These are phyloP conservation scores for Vitis cinerea DNA, from an alignment of 164 flowering plant species.

Conservation along the genomic window DNA sequence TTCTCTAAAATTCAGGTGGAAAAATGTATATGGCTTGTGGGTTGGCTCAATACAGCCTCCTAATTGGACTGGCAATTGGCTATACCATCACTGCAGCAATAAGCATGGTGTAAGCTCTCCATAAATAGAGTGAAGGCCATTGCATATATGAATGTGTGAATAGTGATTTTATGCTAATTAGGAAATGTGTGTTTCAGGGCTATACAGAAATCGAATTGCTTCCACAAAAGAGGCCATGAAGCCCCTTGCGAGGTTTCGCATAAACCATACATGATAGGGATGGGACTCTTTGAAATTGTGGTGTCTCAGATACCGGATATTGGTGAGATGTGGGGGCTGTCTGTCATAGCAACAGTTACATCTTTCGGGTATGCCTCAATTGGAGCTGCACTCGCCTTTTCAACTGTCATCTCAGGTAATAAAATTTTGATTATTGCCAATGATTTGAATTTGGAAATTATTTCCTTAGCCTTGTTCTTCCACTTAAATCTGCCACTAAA, in stretches of 20 bases:
- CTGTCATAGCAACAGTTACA: conserved; percentile 44
- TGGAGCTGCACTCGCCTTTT: conserved; percentile 38
- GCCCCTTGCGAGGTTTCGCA: conserved; percentile 28
- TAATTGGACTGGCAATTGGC: conserved; percentile 36
- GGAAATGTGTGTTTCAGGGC: conserved; percentile 30
- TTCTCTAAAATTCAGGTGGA: conserved; percentile 24
- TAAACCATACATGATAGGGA: conserved; percentile 34
- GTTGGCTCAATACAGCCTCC: conserved; percentile 28
- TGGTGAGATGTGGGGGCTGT: conserved; percentile 47
- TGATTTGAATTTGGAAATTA: no score
- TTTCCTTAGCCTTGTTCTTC: no score
- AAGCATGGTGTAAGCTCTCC: conserved; percentile 51
- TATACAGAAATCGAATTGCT: conserved; percentile 42
- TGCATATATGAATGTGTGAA: no score
- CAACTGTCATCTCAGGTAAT: conserved; percentile 32
- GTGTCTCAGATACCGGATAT: conserved; percentile 55
- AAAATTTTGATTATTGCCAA: background rate
- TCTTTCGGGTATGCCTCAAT: conserved; percentile 49
- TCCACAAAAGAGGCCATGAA: conserved; percentile 35
- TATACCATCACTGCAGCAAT: conserved; percentile 51
- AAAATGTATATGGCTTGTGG: conserved; percentile 31
- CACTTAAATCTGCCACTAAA: background rate
- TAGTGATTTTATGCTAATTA: no score
- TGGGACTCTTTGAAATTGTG: conserved; percentile 37
- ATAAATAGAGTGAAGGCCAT: no score